Evolutionary conservation across 257 asterid genomes (phyloP).

Genomic region (Ajuga chamaepitys): DNA sequence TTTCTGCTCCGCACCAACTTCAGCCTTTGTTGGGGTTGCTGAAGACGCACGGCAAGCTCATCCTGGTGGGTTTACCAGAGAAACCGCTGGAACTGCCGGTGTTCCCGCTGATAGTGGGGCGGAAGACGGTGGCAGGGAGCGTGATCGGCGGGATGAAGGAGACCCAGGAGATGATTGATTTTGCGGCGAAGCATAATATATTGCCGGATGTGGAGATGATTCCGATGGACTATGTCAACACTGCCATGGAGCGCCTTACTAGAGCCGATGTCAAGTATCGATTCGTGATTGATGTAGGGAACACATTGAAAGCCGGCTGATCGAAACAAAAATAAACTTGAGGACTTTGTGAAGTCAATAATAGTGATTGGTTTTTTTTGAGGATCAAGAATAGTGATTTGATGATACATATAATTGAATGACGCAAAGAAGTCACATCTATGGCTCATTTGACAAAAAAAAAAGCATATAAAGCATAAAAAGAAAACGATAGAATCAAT

Average conservation of each 20-base stretch:
- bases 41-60: constrained; percentile 33
- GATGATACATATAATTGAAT: no score
- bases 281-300: constrained; percentile 33
- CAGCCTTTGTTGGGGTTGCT: constrained; percentile 20
- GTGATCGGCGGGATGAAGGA: constrained; percentile 32
- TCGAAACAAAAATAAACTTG: no score
- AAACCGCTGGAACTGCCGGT: constrained; percentile 33
- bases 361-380: no score
- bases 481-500: no score
- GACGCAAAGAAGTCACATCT: no score
- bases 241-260: constrained; percentile 30
- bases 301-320: constrained; percentile 15
- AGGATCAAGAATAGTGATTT: no score
- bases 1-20: constrained; percentile 25
- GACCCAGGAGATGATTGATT: constrained; percentile 45
- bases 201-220: constrained; percentile 27
- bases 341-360: no score
- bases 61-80: constrained; percentile 28
- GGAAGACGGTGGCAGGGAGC: constrained; percentile 33
- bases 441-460: no score
- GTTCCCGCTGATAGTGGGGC: constrained; percentile 9
- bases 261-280: constrained; percentile 32
- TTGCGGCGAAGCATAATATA: constrained; percentile 18
- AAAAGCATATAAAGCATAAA: no score
- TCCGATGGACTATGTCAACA: constrained; percentile 23